Base-by-base conservation (phyloP, 345 rosid species). In the Theobroma cacao region DNA sequence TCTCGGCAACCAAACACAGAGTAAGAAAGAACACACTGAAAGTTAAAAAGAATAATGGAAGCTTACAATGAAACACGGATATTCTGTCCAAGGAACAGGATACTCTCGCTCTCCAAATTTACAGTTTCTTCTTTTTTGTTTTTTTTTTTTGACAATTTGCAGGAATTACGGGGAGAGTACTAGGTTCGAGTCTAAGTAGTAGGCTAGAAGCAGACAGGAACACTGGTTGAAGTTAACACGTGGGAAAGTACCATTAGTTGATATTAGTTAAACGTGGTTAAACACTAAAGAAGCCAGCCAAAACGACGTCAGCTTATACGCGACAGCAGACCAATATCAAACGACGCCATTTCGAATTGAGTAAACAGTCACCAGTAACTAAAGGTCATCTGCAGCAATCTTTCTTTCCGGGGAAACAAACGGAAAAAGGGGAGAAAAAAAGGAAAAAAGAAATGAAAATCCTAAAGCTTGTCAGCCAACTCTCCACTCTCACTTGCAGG, bases 361-460 rank as follows among this genome's bases (percentile, higher is more conserved):
- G 36, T 13, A 58, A 58, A 58, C 62, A 26, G 62, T 26, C 1
- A 3, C 6, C 14, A 17, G 6, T 14, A n/a, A 62, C 22, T 31
- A 18, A 2, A 26, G 11, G 12, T 62, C 31, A 62, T 33, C 58
- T 9, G 61, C 75, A n/a, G 43, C 75, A n/a, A 31, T 20, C 41
- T 55, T 50, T 20, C 41, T 55, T 50, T 40, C n/a, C n/a, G 45
- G 22, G 65, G 65, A 26, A 73, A 55, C 58, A 60, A 43, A 61
- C 55, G 28, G 12, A 75, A 40, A 26, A 40, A 22, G 65, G 17
- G 52, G 31, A 61, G 2, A 30, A 12, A 65, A 26, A 59, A 86
- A 22, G 65, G 17, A 58, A 38, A 61, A 3, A 30, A 12, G 71
- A 26, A 59, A 86, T 86, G 87, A 76, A 74, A 58, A 47, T 75